Conservation (phyloP, 768 basidiomycete genomes). For the Tylopilus sp. region DNA sequence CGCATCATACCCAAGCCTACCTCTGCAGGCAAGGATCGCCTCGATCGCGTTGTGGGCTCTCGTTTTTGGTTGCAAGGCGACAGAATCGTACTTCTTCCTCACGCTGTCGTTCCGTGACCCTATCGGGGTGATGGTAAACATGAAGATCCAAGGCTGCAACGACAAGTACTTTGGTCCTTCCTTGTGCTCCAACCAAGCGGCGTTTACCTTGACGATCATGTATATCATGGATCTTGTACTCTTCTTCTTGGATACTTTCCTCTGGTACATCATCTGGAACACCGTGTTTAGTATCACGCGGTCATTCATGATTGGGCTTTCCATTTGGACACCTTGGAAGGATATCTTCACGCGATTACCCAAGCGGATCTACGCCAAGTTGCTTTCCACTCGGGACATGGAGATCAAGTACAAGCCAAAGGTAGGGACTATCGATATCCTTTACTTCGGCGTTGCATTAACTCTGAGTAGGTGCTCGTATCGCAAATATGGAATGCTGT, state of each 20-base stretch:
- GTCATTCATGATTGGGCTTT: constrained; percentile 86
- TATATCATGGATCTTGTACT: constrained; percentile 96
- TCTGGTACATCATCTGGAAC: constrained; percentile 99
- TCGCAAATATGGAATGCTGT: constrained; percentile 99
- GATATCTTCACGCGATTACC: constrained; percentile 95
- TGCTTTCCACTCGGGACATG: constrained; percentile 93
- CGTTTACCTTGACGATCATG: constrained; percentile 96
- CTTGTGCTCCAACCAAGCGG: constrained; percentile 90
- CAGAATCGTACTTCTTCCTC: constrained; percentile 97
- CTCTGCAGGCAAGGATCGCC: constrained; percentile 62
- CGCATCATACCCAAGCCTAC: constrained; percentile 82
- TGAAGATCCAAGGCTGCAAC: constrained; percentile 89
- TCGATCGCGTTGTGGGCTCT: constrained; percentile 85
- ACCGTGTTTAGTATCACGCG: constrained; percentile 88
- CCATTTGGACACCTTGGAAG: constrained; percentile 99
- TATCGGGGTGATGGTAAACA: constrained; percentile 91
- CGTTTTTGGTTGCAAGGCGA: constrained; percentile 94
- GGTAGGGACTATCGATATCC: constrained; percentile 43
- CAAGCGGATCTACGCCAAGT: constrained; percentile 94
- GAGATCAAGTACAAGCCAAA: constrained; percentile 99
- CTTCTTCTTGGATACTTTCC: constrained; percentile 98
- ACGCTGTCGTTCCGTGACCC: constrained; percentile 93
- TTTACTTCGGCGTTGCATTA: not conserved
- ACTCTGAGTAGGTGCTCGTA: constrained; percentile 71
- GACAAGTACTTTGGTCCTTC: constrained; percentile 83